Base-by-base conservation (phyloP, 1,284 basidiomycete genomes). In the Ceratobasidium sp. region DNA sequence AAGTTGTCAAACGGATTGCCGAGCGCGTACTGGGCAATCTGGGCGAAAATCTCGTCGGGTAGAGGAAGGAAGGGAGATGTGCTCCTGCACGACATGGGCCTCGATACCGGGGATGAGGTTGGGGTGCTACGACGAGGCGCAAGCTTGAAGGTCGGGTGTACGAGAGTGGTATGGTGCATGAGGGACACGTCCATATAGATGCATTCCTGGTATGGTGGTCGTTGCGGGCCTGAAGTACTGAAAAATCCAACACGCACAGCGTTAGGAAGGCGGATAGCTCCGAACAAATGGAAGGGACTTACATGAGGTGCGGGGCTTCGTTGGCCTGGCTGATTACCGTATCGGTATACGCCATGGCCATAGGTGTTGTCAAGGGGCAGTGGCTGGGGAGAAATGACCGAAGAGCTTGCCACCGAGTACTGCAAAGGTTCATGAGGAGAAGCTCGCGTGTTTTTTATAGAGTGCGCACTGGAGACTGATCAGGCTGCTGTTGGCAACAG, bases 31-130 rank as follows among this genome's bases (percentile, higher is more conserved):
- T 21, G 46, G 6, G 43, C 50, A 16, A 67, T 67, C 62, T 67
- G 62, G n/a, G n/a, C 32, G 18, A 67, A 30, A 28, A 67, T 67
- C 21, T 67, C 62, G 34, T 67, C 50, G 34, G 62, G 62, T 52
- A 67, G 23, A 18, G 10, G 26, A n/a, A 39, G 8, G 36, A 32
- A 1, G 16, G 36, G 55, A 34, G 30, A 30, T 4, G 55, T 30
- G 30, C 50, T 52, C 23, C 50, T 52, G 21, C 30, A 52, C 23
- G 50, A 52, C 50, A 52, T 52, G 23, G 50, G 50, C 14, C 50
- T 23, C 12, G 50, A 30, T 12, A 52, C 50, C 18, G 50, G 23
- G 2, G 23, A 52, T 3, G 50, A 12, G 5, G 50, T 10, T 14
- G 50, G 50, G 50, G 26, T 52, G 26, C 50, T 52, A 12, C 14